Evolutionary conservation across 1,284 basidiomycete genomes (phyloP).

Genomic region (Coniferiporia weirii): DNA sequence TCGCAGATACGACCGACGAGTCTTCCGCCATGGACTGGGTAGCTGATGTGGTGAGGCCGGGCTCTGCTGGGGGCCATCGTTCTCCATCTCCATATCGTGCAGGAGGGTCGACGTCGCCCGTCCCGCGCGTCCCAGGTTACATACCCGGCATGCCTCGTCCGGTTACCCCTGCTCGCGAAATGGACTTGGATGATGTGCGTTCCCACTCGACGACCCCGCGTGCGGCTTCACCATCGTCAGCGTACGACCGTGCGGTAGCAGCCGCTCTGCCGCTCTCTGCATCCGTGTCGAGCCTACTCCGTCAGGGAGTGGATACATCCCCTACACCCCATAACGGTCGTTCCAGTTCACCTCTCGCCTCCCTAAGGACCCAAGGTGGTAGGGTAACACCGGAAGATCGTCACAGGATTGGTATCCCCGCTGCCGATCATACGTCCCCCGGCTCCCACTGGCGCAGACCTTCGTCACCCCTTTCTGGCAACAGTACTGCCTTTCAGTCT

Average conservation of each 20-base stretch:
- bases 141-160: conserved; percentile 82
- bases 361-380: not conserved
- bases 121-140: conserved; percentile 71
- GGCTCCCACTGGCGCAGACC: conserved; percentile 52
- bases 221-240: conserved; percentile 56
- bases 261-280: conserved; percentile 29
- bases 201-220: conserved; percentile 77
- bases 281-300: conserved; percentile 34
- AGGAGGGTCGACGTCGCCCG: conserved; percentile 45
- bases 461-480: conserved; percentile 54
- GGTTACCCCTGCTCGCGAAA: conserved; percentile 68
- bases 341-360: conserved; percentile 40
- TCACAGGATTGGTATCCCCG: conserved; percentile 26
- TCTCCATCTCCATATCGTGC: conserved; percentile 47
- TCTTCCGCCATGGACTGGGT: conserved; percentile 10
- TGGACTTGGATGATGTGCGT: conserved; percentile 64
- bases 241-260: conserved; percentile 30
- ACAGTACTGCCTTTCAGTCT: conserved; percentile 49
- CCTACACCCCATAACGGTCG: conserved; percentile 35
- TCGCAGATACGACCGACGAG: conserved; percentile 9
- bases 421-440: conserved; percentile 42
- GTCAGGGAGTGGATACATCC: conserved; percentile 51
- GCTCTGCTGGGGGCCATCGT: conserved; percentile 13
- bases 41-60: conserved; percentile 15
- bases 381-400: conserved; percentile 13